phyloP scores from a whole-genome alignment of 78 protist genomes.

The Trichosphaerium sp. region DNA sequence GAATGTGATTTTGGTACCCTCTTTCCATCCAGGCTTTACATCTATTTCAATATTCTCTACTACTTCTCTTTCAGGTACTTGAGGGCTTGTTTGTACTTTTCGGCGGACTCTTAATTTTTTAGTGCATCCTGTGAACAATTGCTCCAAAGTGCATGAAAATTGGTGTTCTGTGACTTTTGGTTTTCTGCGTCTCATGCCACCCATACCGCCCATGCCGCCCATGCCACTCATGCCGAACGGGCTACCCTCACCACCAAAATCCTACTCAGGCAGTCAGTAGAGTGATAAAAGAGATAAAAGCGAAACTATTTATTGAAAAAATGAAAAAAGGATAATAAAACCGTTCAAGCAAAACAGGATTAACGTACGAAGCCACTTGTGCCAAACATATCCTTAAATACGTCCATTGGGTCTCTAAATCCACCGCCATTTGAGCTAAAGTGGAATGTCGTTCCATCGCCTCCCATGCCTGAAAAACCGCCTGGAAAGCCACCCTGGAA shows the following conservation, averaged over 20 bases:
- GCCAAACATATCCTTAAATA: no score
- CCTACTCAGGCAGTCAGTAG: no score
- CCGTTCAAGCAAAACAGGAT: no score
- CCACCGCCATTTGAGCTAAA: no score
- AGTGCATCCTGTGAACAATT: conserved; percentile 29
- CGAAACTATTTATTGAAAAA: no score
- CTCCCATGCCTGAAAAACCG: no score
- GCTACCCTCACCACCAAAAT: conserved; percentile 29
- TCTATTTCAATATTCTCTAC: conserved; percentile 39
- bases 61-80: conserved; percentile 16
- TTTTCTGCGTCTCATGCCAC: conserved; percentile 16
- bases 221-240: not conserved
- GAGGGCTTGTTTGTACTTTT: not conserved
- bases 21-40: conserved; percentile 47
- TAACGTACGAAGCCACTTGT: no score
- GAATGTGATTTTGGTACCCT: conserved; percentile 23
- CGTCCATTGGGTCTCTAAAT: no score
- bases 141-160: conserved; percentile 23
- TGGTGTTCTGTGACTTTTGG: conserved; percentile 32
- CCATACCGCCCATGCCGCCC: conserved; percentile 23
- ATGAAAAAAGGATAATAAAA: no score
- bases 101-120: not conserved
- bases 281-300: no score
- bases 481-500: no score
- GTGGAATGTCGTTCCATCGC: no score